A percentile compares a stretch with the other conserved stretches of the same genome.
Conservation (phyloP, 1,284 basidiomycete species). For the Tilletia indica region DNA sequence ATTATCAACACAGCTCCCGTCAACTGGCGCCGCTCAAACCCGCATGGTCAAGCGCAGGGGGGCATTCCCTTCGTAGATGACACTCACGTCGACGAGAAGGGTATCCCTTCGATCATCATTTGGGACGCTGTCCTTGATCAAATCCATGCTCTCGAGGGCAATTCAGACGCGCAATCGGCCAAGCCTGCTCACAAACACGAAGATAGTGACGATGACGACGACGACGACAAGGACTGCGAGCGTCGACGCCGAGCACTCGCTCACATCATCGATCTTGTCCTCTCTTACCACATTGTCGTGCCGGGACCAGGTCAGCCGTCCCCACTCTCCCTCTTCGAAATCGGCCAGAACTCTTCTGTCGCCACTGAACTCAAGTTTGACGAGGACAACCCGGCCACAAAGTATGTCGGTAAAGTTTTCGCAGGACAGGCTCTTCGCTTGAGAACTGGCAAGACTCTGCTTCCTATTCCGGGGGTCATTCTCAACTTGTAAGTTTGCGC, state of each 20-base stretch:
- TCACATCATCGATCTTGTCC: conserved; percentile 63
- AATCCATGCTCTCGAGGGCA: conserved; percentile 30
- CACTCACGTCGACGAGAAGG: conserved; percentile 19
- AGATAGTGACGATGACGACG: conserved; percentile 22
- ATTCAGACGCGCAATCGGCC: conserved; percentile 17
- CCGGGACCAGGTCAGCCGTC: conserved; percentile 39
- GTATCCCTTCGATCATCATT: neutral
- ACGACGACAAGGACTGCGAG: conserved; percentile 62
- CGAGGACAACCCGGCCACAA: conserved; percentile 4
- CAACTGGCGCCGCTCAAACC: conserved; percentile 40
- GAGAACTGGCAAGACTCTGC: too few relatives aligned
- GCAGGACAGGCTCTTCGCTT: too few relatives aligned
- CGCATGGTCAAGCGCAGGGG: neutral
- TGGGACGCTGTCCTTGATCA: conserved; percentile 32
- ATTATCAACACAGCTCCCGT: conserved; percentile 30
- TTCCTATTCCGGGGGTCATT: too few relatives aligned
- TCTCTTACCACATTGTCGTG: conserved; percentile 68
- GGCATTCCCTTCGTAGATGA: conserved; percentile 22
- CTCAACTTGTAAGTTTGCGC: too few relatives aligned
- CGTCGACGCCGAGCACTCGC: conserved; percentile 60
- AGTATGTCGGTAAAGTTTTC: too few relatives aligned
- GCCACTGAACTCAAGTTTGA: conserved; percentile 61
- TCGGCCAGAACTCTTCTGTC: conserved; percentile 66
- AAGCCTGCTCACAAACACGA: too few relatives aligned
- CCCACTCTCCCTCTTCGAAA: conserved; percentile 56